A percentile compares a stretch with the other conserved stretches of the same genome.
phyloP scores from a whole-genome alignment of 2,329 filamentous ascomycete genomes.

The Emergomyces orientalis region DNA sequence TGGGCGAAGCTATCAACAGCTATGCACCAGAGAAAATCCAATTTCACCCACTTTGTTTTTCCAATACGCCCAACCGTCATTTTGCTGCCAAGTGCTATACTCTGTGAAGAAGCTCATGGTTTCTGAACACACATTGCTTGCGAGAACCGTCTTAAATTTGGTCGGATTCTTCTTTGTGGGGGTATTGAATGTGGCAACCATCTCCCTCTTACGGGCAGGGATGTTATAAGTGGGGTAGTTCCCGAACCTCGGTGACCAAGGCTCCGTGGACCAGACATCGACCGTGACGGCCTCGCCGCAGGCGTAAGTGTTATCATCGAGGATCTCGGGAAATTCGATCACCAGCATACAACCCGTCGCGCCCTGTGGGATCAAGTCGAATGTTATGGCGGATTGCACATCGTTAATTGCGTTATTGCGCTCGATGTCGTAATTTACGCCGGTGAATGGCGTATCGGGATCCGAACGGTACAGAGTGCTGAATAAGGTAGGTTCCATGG shows the following conservation, averaged over 20 bases:
- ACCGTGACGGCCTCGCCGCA: background rate
- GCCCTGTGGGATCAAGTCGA: background rate
- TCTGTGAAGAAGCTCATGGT: background rate
- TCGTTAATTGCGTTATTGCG: too few species aligned
- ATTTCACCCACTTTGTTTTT: background rate
- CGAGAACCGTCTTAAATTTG: background rate
- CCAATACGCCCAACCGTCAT: background rate
- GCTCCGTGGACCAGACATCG: background rate
- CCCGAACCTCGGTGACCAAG: background rate
- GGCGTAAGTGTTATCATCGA: background rate
- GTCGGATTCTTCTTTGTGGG: accelerated
- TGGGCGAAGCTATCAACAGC: background rate
- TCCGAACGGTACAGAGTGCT: too few species aligned
- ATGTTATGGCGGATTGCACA: background rate
- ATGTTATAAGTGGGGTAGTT: background rate
- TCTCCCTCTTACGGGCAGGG: background rate
- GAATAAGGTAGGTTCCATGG: background rate
- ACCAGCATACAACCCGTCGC: background rate
- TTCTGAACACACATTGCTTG: background rate
- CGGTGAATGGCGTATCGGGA: too few species aligned
- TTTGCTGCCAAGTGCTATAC: background rate
- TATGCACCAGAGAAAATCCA: background rate
- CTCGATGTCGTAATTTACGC: background rate
- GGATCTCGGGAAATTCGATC: background rate
- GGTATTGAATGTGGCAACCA: background rate